These are phyloP conservation scores for Vigna trinervia DNA, from an alignment of 306 rosid genomes.

Conservation along the genomic window DNA sequence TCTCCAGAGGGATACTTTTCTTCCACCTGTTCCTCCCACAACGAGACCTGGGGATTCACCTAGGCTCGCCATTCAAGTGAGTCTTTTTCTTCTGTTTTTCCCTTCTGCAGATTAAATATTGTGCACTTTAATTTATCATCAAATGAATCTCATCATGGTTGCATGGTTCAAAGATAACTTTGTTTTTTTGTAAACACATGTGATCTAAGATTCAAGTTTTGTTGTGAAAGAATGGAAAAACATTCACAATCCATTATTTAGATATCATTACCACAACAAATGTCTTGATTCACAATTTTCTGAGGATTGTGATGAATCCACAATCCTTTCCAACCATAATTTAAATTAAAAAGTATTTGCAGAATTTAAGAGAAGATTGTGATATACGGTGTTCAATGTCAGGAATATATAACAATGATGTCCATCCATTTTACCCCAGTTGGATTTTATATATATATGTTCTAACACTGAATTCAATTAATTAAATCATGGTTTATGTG, in stretches of 20 bases:
- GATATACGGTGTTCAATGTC: background rate
- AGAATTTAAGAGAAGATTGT: background rate
- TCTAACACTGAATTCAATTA: no score
- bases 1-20: constrained; percentile 14
- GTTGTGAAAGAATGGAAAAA: no score
- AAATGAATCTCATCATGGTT: background rate
- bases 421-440: background rate
- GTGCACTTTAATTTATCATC: background rate
- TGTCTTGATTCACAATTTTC: background rate
- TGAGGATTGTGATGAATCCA: background rate
- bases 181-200: no score
- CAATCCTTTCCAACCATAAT: background rate
- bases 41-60: constrained; percentile 11
- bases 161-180: background rate
- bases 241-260: no score
- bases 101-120: background rate
- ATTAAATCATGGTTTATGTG: no score
- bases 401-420: background rate
- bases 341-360: background rate
- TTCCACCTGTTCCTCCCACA: background rate
- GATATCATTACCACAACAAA: no score
- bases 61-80: constrained; percentile 24
- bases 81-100: background rate
- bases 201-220: no score
- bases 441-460: background rate